A percentile compares a stretch with the other conserved stretches of the same genome.
Conservation (phyloP, 2,329 filamentous ascomycete genomes). For the Sporothrix pallida region DNA sequence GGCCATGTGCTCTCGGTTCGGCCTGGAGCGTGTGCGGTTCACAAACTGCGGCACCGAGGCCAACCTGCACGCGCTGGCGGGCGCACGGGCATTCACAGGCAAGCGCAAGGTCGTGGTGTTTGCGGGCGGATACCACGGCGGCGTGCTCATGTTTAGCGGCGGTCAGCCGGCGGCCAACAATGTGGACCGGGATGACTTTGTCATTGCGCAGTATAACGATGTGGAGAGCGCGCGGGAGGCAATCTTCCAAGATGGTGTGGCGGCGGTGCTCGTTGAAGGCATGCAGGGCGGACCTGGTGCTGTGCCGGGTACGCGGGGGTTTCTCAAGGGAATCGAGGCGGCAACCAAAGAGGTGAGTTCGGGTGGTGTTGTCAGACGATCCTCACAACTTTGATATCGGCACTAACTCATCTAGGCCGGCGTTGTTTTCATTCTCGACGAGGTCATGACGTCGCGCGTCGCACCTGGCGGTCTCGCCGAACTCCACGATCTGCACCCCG, state of each 20-base stretch:
- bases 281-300: slow-evolving; percentile 68
- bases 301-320: slow-evolving; percentile 56
- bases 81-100: slow-evolving; percentile 54
- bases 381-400: neutral
- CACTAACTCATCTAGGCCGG: slow-evolving; percentile 41
- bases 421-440: slow-evolving; percentile 69
- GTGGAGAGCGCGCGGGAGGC: slow-evolving; percentile 51
- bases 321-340: slow-evolving; percentile 58
- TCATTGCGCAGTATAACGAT: slow-evolving; percentile 68
- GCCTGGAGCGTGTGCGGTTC: slow-evolving; percentile 62
- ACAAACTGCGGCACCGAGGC: slow-evolving; percentile 70
- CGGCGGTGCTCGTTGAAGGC: slow-evolving; percentile 68
- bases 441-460: slow-evolving; percentile 72
- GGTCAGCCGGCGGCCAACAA: slow-evolving; percentile 48
- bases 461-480: slow-evolving; percentile 59
- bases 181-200: slow-evolving; percentile 59
- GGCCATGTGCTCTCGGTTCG: slow-evolving; percentile 58
- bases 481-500: slow-evolving; percentile 62
- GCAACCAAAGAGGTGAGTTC: slow-evolving; percentile 55
- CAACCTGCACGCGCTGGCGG: slow-evolving; percentile 62
- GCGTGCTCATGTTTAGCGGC: slow-evolving; percentile 46
- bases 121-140: slow-evolving; percentile 58
- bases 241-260: slow-evolving; percentile 54
- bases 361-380: too few species aligned
- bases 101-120: slow-evolving; percentile 56